Conservation (phyloP, 2,329 filamentous ascomycete genomes). For the Passalora sequoiae region DNA sequence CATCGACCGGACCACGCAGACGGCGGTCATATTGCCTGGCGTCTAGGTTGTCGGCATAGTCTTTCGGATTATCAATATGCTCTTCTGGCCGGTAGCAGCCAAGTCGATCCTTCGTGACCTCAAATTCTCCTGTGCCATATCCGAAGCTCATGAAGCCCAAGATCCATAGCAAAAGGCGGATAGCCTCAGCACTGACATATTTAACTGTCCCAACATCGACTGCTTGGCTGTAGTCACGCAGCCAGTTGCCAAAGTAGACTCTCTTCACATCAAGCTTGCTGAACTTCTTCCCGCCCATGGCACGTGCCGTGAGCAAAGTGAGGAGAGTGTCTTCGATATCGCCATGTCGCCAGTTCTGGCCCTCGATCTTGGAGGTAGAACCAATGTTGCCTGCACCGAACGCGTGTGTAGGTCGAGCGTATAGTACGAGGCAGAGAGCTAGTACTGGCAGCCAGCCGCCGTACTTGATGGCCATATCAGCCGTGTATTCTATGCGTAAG, state of each 20-base stretch:
- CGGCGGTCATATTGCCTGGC: slow-evolving; percentile 76
- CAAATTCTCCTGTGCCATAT: slow-evolving; percentile 53
- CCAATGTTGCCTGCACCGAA: slow-evolving; percentile 66
- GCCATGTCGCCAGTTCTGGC: slow-evolving; percentile 50
- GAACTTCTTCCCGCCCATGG: slow-evolving; percentile 72
- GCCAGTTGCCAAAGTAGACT: slow-evolving; percentile 41
- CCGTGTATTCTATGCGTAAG: too few species aligned
- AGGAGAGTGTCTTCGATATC: slow-evolving; percentile 53
- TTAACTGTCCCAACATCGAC: slow-evolving; percentile 52
- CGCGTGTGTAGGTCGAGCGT: slow-evolving; percentile 25
- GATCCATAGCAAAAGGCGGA: slow-evolving; percentile 52
- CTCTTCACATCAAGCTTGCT: slow-evolving; percentile 61
- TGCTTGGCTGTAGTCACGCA: slow-evolving; percentile 51
- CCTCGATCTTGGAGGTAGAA: slow-evolving; percentile 62
- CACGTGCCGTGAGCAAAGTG: slow-evolving; percentile 50
- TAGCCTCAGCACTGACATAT: slow-evolving; percentile 50
- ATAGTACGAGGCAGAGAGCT: slow-evolving; percentile 23
- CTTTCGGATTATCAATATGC: slow-evolving; percentile 49
- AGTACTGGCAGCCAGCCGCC: slow-evolving; percentile 22
- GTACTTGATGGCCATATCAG: slow-evolving; percentile 20
- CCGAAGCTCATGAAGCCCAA: slow-evolving; percentile 54
- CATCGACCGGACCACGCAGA: slow-evolving; percentile 70
- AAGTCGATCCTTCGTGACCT: slow-evolving; percentile 51
- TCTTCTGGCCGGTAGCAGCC: slow-evolving; percentile 50
- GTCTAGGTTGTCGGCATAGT: slow-evolving; percentile 79